These are phyloP conservation scores for Daldinia decipiens DNA, from an alignment of 495 filamentous ascomycete genomes.

Conservation along the genomic window DNA sequence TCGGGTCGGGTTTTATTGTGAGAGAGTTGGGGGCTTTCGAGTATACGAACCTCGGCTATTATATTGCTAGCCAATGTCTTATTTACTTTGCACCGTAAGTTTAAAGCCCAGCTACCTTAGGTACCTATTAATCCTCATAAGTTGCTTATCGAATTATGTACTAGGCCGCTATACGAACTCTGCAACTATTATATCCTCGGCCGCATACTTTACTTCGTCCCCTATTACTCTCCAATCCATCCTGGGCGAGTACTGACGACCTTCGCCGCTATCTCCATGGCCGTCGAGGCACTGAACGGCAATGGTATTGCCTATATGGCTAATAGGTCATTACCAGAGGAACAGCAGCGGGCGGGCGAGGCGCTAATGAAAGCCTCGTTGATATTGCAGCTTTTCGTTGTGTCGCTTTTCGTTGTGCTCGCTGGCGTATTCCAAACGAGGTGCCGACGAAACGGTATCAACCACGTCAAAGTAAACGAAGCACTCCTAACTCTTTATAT, in stretches of 20 bases:
- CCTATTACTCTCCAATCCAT: constrained; percentile 79
- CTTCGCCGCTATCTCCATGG: constrained; percentile 71
- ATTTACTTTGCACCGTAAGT: constrained; percentile 73
- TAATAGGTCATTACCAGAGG: constrained; percentile 59
- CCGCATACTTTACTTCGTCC: constrained; percentile 80
- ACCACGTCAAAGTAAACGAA: constrained; percentile 65
- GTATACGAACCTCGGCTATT: constrained; percentile 65
- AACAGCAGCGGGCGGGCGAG: constrained; percentile 63
- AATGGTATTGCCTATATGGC: constrained; percentile 72
- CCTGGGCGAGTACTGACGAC: constrained; percentile 79
- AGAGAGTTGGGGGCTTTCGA: constrained; percentile 67
- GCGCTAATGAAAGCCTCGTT: constrained; percentile 72
- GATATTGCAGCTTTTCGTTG: constrained; percentile 72
- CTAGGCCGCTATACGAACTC: constrained; percentile 75
- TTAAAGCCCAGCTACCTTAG: background rate
- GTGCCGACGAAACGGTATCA: constrained; percentile 63
- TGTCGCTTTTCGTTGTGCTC: constrained; percentile 68
- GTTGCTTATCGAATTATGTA: constrained; percentile 3
- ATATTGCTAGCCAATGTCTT: constrained; percentile 69
- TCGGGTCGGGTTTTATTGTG: constrained; percentile 68
- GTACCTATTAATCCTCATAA: background rate
- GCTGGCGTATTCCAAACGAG: constrained; percentile 68
- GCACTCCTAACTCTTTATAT: constrained; percentile 69
- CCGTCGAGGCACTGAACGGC: constrained; percentile 74
- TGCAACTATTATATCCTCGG: constrained; percentile 82